These are phyloP conservation scores for Saccharomycopsis crataegensis DNA, from an alignment of 1,139 yeast genomes.

Conservation along the genomic window DNA sequence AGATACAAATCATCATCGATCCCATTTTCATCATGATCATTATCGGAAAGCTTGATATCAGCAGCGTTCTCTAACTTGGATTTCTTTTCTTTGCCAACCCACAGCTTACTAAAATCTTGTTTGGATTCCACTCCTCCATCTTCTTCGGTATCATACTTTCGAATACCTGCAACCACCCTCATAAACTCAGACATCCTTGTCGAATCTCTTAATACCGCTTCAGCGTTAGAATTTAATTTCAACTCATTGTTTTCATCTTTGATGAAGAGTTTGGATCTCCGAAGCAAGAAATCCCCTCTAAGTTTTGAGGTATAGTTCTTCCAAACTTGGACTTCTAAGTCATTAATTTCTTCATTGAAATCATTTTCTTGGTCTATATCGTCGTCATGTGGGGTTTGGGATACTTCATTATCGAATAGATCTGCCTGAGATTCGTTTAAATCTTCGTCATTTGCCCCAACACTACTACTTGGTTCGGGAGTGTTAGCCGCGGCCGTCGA, in stretches of 20 bases:
- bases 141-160: neutral
- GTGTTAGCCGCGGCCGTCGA: constrained; percentile 13
- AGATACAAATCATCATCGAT: constrained; percentile 59
- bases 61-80: constrained; percentile 15
- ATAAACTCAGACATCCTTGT: constrained; percentile 43
- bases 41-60: neutral
- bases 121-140: neutral
- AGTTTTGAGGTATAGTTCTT: constrained; percentile 71
- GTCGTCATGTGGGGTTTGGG: constrained; percentile 20
- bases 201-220: constrained; percentile 58
- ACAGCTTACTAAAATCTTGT: neutral
- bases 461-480: constrained; percentile 4
- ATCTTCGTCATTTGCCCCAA: constrained; percentile 22
- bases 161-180: constrained; percentile 16
- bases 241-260: constrained; percentile 27
- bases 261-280: constrained; percentile 60
- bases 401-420: constrained; percentile 4
- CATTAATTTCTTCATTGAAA: constrained; percentile 45
- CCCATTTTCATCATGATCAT: constrained; percentile 21
- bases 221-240: constrained; percentile 55
- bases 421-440: constrained; percentile 24
- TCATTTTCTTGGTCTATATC: constrained; percentile 20
- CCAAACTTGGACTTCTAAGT: constrained; percentile 74
- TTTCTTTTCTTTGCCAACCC: neutral
- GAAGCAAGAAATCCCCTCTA: constrained; percentile 66